Evolutionary conservation across 495 filamentous ascomycete genomes (phyloP), one percentile per base, ranked within the genome.

Genomic region (Aspergillus olivimuriae): DNA sequence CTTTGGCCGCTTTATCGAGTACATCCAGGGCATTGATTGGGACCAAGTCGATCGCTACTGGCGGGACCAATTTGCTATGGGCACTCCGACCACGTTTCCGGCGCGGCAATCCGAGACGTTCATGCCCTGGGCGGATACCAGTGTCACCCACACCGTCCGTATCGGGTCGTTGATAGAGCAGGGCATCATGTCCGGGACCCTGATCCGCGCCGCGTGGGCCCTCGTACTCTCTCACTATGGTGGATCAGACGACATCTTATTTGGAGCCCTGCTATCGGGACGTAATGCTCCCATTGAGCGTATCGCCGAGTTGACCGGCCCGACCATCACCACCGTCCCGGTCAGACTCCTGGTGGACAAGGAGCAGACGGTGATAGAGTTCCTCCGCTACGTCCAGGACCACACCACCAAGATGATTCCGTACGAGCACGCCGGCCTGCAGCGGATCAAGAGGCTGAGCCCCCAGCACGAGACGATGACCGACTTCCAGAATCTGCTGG

Each of bases 241-340:
- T 3, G 44, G 47, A 4, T 44, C 48, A 4, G 32, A 45, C 14
- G 68, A 69, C 46, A 55, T 66, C 6, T 39, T 62, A 11, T 28
- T 28, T 38, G 67, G 61, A 9, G 41, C 48, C 6, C 60, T 51
- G 1, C 17, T 62, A 3, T 43, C 51, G 2, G 69, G 69, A 3
- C 55, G 70, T 8, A 52, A 55, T 39, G 55, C 58, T 1, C 35
- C 63, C 3, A 45, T 70, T 2, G 17, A 47, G 3, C 61, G 55
- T 0, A 63, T 61, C 18, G 60, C 53, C 2, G 34, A 53, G 2
- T 54, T 73, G 11, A 61, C 60, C 16, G 67, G 54, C 6, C 68
- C 69, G 7, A 66, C 65, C 1, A 55, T 72, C 17, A 51, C 64
- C 2, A 69, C 65, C 0, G 60, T 81, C n/a, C 81, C 81, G 0